These are phyloP conservation scores for Geum urbanum DNA, from an alignment of 306 rosid species.

Conservation along the genomic window DNA sequence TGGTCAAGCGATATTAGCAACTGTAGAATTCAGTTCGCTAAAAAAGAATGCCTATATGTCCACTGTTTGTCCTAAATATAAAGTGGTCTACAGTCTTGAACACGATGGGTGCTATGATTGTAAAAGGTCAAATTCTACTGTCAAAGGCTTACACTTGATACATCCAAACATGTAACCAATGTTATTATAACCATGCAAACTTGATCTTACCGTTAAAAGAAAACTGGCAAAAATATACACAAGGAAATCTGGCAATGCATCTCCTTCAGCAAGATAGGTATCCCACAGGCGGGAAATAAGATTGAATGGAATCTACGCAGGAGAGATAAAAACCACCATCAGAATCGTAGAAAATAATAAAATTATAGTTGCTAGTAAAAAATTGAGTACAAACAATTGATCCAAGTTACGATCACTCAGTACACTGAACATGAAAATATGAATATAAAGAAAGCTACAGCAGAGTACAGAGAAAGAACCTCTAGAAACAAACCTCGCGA, in stretches of 20 bases:
- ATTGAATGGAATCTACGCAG: conserved; percentile 75
- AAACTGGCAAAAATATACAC: conserved; percentile 96
- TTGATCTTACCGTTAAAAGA: conserved; percentile 80
- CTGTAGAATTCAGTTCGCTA: neutral
- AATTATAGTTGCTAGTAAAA: conserved; percentile 22
- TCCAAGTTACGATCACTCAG: conserved; percentile 11
- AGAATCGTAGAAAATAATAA: conserved; percentile 24
- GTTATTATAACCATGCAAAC: conserved; percentile 1
- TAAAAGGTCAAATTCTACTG: neutral
- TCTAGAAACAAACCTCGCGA: conserved; percentile 67
- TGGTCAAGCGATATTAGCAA: no score
- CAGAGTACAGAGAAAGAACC: conserved; percentile 3
- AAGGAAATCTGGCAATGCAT: conserved; percentile 93
- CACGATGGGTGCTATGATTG: neutral
- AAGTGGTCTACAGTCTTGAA: neutral
- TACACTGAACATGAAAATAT: neutral
- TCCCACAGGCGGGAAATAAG: conserved; percentile 98
- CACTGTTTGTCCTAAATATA: neutral
- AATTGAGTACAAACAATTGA: conserved; percentile 2
- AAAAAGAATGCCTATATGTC: neutral
- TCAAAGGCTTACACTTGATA: neutral
- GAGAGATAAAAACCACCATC: conserved; percentile 16
- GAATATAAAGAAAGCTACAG: conserved; percentile 14
- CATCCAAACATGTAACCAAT: conserved; percentile 17
- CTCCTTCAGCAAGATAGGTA: conserved; percentile 98